Base-by-base conservation (phyloP, 306 rosid genomes). In the Vigna unguiculata region DNA sequence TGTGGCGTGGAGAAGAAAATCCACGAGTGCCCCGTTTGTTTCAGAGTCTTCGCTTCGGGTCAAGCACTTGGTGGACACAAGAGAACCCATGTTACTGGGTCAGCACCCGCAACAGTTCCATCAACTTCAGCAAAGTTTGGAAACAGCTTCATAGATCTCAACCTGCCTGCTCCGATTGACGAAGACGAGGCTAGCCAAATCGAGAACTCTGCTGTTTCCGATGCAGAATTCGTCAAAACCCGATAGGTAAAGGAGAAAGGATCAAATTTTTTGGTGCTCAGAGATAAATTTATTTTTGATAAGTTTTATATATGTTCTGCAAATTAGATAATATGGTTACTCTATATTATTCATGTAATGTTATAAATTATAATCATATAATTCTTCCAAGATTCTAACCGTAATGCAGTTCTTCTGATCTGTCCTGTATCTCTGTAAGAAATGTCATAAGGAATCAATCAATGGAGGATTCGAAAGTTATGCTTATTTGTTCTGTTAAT, bases 11-110 rank as follows among this genome's bases (percentile, higher is more conserved):
- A 86, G 34, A 88, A 84, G 85, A 94, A 90, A 84, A 79, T 75
- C 15, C 96, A 95, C 16, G 88, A 92, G 74, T 95, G 98, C 52
- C 97, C 97, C 0, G 88, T 95, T 67, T 95, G 98, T 82, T 89
- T 90, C 53, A 85, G 97, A 85, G 93, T 92, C 2, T 95, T 95
- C 58, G 75, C 97, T 40, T 95, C 98, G 0, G 98, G 98, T 34
- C 98, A 95, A 87, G 98, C 98, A 1, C 97, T 95, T 1, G 98
- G 98, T 3, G 98, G 98, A 32, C 98, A 95, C 63, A 95, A 95
- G 85, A 92, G 98, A 86, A 90, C 97, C 25, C 98, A 95, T 75
- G 91, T 90, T 32, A 85, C 66, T 12, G 75, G 85, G 1, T 32
- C 89, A 3, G 13, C 92, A 14, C 22, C 59, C 59, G 17, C 84